These are phyloP conservation scores for Blastomyces parvus DNA, from an alignment of 2,329 filamentous ascomycete genomes.

Conservation along the genomic window DNA sequence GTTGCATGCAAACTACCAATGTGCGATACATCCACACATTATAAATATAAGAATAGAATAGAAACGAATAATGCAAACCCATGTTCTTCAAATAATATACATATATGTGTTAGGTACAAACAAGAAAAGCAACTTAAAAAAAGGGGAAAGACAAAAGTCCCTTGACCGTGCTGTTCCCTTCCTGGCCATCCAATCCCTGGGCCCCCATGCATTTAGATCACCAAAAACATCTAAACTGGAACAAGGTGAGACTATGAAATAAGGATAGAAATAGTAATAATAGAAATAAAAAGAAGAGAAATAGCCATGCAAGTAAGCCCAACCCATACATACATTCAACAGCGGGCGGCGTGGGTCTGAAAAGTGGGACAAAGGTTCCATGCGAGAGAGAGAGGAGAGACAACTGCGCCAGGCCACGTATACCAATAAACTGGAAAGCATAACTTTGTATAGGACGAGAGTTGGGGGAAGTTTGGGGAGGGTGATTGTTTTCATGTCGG, in stretches of 20 bases:
- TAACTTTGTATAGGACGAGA: neutral
- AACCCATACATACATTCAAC: neutral
- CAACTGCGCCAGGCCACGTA: neutral
- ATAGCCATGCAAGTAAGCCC: neutral
- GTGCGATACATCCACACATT: neutral
- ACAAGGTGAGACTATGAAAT: neutral
- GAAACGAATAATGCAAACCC: neutral
- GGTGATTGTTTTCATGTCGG: neutral
- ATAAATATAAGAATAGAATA: neutral
- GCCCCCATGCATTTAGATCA: neutral
- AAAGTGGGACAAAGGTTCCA: neutral
- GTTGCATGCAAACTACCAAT: neutral
- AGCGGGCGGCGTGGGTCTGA: neutral
- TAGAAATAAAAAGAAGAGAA: neutral
- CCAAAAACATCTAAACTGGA: neutral
- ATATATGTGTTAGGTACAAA: neutral
- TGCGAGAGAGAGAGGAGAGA: constrained; percentile 5
- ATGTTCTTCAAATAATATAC: neutral
- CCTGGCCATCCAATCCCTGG: neutral
- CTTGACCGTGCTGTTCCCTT: neutral
- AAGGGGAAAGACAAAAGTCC: neutral
- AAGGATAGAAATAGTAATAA: neutral
- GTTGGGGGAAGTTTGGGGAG: too few species aligned
- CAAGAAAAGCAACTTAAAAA: neutral
- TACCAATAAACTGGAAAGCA: neutral